Percentiles rank a stretch among this genome's conserved stretches.
Conservation (phyloP, 441 rosid species). For the Bruguiera hainesii region DNA sequence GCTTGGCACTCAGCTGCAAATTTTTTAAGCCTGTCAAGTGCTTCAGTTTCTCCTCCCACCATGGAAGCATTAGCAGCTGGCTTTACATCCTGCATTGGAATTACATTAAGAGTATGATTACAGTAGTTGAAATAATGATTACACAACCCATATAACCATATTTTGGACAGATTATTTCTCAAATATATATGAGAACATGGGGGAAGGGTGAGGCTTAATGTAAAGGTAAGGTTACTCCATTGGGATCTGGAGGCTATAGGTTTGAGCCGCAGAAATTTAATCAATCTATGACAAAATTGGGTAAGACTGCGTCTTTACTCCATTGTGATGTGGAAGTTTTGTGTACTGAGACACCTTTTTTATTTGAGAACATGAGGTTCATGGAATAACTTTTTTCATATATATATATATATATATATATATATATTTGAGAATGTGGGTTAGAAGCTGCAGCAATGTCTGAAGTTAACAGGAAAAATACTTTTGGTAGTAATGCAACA, state of each 20-base stretch:
- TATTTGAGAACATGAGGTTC: too few species aligned
- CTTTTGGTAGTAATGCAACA: not conserved
- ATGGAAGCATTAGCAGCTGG: constrained; percentile 39
- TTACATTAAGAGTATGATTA: constrained; percentile 6
- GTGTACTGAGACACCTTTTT: too few species aligned
- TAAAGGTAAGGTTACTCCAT: too few species aligned
- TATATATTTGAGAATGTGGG: not conserved
- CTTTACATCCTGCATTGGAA: constrained; percentile 57
- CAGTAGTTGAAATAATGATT: not conserved
- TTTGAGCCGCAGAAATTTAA: too few species aligned
- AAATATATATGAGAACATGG: not conserved
- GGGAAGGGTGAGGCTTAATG: too few species aligned
- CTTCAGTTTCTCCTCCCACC: constrained; percentile 96
- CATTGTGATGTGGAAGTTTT: too few species aligned
- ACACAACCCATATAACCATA: not conserved
- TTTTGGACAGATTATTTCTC: not conserved
- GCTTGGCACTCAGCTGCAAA: constrained; percentile 78
- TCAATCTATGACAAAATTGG: too few species aligned
- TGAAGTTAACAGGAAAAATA: not conserved
- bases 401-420: too few species aligned
- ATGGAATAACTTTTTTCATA: too few species aligned
- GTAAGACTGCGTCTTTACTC: too few species aligned
- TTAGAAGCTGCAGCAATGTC: not conserved
- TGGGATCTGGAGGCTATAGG: too few species aligned
- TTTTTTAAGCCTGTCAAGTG: constrained; percentile 60